Conservation (phyloP, 1,139 yeast genomes). For the Sugiyamaella castrensis region DNA sequence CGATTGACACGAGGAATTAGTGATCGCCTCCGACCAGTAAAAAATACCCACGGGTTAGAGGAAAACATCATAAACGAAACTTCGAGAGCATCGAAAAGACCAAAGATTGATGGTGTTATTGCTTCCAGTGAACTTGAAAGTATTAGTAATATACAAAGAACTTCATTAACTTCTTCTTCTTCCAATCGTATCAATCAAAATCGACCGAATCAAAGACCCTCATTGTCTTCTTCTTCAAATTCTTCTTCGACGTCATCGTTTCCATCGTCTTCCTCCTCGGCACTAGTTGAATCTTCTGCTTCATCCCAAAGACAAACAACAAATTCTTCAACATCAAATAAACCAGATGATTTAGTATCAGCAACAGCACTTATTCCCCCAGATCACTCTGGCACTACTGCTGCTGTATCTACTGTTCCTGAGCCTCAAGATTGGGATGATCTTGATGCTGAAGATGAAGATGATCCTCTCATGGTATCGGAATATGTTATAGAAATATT, state of each 20-base stretch:
- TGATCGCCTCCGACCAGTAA: neutral
- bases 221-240: constrained; percentile 3
- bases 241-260: no score
- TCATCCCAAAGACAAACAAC: neutral
- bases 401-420: neutral
- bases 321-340: neutral
- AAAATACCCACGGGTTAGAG: constrained; percentile 8
- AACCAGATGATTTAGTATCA: neutral
- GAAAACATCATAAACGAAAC: neutral
- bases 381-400: neutral
- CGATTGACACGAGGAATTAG: neutral
- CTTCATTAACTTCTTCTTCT: constrained; percentile 4
- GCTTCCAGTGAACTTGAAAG: neutral
- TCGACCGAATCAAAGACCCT: constrained; percentile 1
- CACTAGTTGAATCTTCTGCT: constrained; percentile 3
- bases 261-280: no score
- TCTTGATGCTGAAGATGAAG: constrained; percentile 82
- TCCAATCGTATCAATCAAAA: no score
- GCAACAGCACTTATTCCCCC: neutral
- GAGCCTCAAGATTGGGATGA: constrained; percentile 65
- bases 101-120: neutral
- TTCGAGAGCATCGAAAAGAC: constrained; percentile 10
- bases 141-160: neutral
- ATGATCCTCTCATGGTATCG: constrained; percentile 93
- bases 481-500: constrained; percentile 90